These are phyloP conservation scores for Aureobasidium sp. DNA, from an alignment of 2,329 filamentous ascomycete species.

Conservation along the genomic window DNA sequence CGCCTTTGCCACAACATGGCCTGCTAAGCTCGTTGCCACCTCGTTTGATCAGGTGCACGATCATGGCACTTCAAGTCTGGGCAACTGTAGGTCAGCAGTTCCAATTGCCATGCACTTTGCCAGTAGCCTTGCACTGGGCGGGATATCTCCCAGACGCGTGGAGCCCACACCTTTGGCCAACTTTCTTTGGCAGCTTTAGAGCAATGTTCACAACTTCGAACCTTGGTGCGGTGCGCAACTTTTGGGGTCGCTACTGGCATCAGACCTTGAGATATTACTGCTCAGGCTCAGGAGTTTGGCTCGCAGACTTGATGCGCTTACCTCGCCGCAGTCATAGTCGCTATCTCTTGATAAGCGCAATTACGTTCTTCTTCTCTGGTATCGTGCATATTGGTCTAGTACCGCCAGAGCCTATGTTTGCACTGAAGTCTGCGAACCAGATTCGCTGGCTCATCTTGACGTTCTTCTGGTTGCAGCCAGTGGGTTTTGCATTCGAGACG, in stretches of 20 bases:
- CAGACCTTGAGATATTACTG: slow-evolving; percentile 26
- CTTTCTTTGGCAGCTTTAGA: slow-evolving; percentile 22
- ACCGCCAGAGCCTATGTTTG: slow-evolving; percentile 22
- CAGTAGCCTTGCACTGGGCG: slow-evolving; percentile 20
- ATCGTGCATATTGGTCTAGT: slow-evolving; percentile 27
- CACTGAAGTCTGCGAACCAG: background rate
- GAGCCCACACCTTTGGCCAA: slow-evolving; percentile 25
- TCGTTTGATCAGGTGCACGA: slow-evolving; percentile 19
- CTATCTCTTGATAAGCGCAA: slow-evolving; percentile 21
- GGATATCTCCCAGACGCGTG: slow-evolving; percentile 19
- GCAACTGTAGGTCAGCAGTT: slow-evolving; percentile 23
- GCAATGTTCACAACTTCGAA: slow-evolving; percentile 17
- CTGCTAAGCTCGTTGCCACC: slow-evolving; percentile 14
- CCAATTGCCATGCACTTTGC: slow-evolving; percentile 21
- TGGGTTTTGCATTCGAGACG: slow-evolving; percentile 23
- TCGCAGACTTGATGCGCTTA: slow-evolving; percentile 20
- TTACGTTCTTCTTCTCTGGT: slow-evolving; percentile 25
- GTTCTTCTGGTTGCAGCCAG: slow-evolving; percentile 27
- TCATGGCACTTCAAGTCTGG: slow-evolving; percentile 24
- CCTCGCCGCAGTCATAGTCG: slow-evolving; percentile 14
- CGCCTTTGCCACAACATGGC: slow-evolving; percentile 17
- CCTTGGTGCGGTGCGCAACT: slow-evolving; percentile 22
- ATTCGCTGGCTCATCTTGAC: slow-evolving; percentile 16
- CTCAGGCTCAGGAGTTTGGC: slow-evolving; percentile 21
- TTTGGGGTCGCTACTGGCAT: slow-evolving; percentile 29